Percentiles rank a stretch among this genome's conserved stretches.
Conservation (phyloP, 2,329 filamentous ascomycete species). For the Trichoderma pleuroti region DNA sequence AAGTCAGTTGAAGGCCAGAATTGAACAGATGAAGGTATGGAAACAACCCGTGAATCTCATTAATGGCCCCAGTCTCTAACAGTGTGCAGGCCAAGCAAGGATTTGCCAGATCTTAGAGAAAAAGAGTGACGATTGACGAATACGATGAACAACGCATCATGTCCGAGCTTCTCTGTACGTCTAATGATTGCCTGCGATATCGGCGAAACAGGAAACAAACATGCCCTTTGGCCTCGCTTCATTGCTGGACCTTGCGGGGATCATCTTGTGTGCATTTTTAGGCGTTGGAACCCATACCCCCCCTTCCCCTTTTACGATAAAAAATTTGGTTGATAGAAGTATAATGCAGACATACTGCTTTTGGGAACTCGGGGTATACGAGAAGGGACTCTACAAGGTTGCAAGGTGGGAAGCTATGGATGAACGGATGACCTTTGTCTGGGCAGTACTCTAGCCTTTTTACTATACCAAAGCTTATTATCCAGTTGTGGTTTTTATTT, state of each 20-base stretch:
- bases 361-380: constrained; percentile 11
- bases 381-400: constrained; percentile 10
- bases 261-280: constrained; percentile 30
- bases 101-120: constrained; percentile 29
- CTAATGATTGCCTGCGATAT: constrained; percentile 11
- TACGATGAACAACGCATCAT: constrained; percentile 4
- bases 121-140: constrained; percentile 10
- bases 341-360: constrained; percentile 13
- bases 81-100: constrained; percentile 28
- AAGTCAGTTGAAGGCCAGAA: constrained; percentile 92
- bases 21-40: constrained; percentile 92
- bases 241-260: constrained; percentile 6
- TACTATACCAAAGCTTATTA: constrained; percentile 3
- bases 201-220: constrained; percentile 6
- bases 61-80: background rate
- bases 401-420: constrained; percentile 13
- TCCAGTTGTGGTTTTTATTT: background rate
- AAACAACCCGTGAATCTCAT: background rate
- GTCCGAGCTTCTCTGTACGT: constrained; percentile 6
- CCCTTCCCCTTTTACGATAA: constrained; percentile 19
- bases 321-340: constrained; percentile 22
- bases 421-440: background rate
- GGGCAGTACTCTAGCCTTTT: background rate
- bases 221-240: background rate
- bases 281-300: constrained; percentile 36